Evolutionary conservation across 1,284 basidiomycete genomes (phyloP), one percentile per base, ranked within the genome.

Genomic region (Bondarzewia mesenterica): DNA sequence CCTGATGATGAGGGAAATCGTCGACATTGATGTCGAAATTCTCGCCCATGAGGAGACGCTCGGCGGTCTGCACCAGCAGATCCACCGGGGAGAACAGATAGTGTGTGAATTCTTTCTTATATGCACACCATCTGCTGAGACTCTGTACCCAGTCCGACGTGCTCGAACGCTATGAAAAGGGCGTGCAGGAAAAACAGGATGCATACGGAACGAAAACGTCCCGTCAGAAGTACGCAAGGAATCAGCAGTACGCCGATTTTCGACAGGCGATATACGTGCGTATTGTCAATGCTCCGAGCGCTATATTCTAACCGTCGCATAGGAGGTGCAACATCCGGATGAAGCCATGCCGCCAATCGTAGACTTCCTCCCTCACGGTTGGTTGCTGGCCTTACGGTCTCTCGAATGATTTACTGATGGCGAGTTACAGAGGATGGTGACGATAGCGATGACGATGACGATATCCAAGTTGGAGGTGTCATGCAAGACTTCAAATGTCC

Each of bases 401-500:
- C 8, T 20, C 44, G 27, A 16, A 4, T 29, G 8, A 20, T 20
- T 53, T 14, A 38, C 47, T 44, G 27, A 45, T 46, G 16, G 52
- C 43, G 16, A 42, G 44, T 49, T 47, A 14, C 58, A 84, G 86
- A 89, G 72, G 72, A 78, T 29, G 88, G 80, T 12, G 88, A 90
- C 57, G 78, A 75, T 29, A 86, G 81, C 47, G 83, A 85, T 42
- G 83, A 85, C 42, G 85, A n/a, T n/a, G n/a, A 91, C 35, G 86
- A 90, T 7, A 65, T 93, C 20, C 82, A 89, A 63, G 70, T 92
- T 41, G 92, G 91, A 42, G 89, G 89, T 43, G 74, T 82, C 20
- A 86, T 82, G 6, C 87, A 91, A 59, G 82, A 80, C 54, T 89
- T 80, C 71, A 84, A 78, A 47, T 93, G 90, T 54, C 89, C 90